Evolutionary conservation across 371 early-diverging fungal species (phyloP), one percentile per base, ranked within the genome.

Genomic region (Syncephalastrum sp.): DNA sequence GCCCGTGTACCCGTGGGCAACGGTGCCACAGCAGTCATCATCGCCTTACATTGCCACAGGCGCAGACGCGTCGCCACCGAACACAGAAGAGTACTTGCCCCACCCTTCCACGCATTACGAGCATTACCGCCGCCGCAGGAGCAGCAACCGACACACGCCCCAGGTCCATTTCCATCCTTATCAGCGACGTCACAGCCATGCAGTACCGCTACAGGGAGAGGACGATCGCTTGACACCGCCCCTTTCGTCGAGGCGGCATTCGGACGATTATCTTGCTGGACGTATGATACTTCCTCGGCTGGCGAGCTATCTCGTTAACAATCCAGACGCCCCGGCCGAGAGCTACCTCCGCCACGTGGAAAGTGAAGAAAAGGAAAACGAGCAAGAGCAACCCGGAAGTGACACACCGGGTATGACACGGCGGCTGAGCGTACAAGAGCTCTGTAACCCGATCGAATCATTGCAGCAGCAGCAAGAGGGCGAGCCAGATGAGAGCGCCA

Each of bases 361-460:
- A 25, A 33, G 29, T 41, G 19, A 15, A 54, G 29, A 54, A 53
- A 24, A 57, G 3, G 33, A 42, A 25, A 17, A 43, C n/a, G 50
- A 48, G 17, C 42, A 33, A 14, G 43, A 23, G 3, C 17, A 50
- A 5, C 41, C 16, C 23, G 24, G 41, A 52, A 25, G 12, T 21
- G 15, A 45, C 14, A 38, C 24, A 17, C 17, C 7, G 16, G 47
- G 38, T 23, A 50, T 54, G 12, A 63, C 63, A 6, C 65, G 77
- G 19, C 63, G 78, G 3, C 42, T 78, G 8, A 72, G 73, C 5
- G 59, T 74, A 5, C 70, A 69, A 38, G 78, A 78, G 19, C 23
- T 78, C 2, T 67, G 70, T 49, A 74, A 75, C 44, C 75, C 78
- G 0, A 73, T 73, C 12, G 77, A 77, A 33, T 55, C 47, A 8